phyloP scores from a whole-genome alignment of 2,329 filamentous ascomycete genomes.

The Microsporum ferrugineum region DNA sequence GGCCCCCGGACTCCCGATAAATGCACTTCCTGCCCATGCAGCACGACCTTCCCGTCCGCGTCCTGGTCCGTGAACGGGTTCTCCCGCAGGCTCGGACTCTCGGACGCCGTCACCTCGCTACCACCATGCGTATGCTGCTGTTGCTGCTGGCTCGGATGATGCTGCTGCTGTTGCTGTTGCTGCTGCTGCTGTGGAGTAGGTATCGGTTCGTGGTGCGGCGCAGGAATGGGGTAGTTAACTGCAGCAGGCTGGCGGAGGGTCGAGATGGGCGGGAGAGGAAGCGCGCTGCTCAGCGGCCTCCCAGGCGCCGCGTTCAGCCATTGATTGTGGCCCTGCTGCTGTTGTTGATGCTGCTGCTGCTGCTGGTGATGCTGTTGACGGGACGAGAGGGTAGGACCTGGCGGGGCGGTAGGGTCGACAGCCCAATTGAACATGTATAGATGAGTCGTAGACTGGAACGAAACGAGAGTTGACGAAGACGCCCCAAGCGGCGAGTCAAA shows the following conservation, averaged over 20 bases:
- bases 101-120: background rate
- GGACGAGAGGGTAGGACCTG: slow-evolving; percentile 13
- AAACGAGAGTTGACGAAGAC: background rate
- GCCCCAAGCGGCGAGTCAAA: background rate
- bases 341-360: slow-evolving; percentile 3
- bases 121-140: background rate
- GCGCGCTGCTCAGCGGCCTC: background rate
- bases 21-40: slow-evolving; percentile 5
- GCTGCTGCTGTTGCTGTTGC: background rate
- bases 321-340: slow-evolving; percentile 4
- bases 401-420: slow-evolving; percentile 9
- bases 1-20: background rate
- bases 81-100: background rate
- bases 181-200: background rate
- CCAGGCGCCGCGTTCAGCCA: slow-evolving; percentile 3
- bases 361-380: slow-evolving; percentile 16
- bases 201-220: slow-evolving; percentile 1
- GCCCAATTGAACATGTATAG: slow-evolving; percentile 11
- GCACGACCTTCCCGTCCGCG: slow-evolving; percentile 4
- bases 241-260: slow-evolving; percentile 4
- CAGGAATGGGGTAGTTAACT: slow-evolving; percentile 1
- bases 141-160: background rate
- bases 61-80: slow-evolving; percentile 4
- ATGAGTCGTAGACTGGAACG: background rate
- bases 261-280: slow-evolving; percentile 5